phyloP scores from a whole-genome alignment of 2,329 filamentous ascomycete genomes.

The Alternaria infectoria region DNA sequence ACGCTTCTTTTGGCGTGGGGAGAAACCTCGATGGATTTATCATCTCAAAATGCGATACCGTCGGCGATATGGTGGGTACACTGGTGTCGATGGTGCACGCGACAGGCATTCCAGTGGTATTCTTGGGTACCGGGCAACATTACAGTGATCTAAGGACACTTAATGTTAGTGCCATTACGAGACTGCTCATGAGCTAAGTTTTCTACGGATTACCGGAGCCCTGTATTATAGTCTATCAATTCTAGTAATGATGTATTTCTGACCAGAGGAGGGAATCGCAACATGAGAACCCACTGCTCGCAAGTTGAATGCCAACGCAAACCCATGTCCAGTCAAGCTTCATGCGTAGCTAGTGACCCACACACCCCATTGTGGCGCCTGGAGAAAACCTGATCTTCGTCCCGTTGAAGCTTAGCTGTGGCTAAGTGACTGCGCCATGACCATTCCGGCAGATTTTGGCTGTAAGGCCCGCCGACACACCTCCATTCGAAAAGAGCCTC shows the following conservation, averaged over 20 bases:
- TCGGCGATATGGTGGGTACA: constrained; percentile 98
- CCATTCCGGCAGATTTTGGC: not conserved
- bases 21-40: constrained; percentile 93
- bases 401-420: not conserved
- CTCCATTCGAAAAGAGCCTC: not conserved
- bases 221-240: not conserved
- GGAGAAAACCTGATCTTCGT: not conserved
- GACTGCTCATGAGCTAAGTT: constrained; percentile 62
- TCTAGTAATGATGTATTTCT: not conserved
- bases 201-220: not conserved
- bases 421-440: not conserved
- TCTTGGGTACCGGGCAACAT: constrained; percentile 77
- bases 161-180: constrained; percentile 69
- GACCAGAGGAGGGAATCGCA: not conserved
- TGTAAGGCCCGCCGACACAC: not conserved
- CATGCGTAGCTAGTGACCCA: not conserved
- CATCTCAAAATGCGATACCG: constrained; percentile 97
- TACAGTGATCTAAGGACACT: constrained; percentile 69
- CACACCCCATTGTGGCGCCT: not conserved
- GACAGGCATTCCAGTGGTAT: constrained; percentile 93
- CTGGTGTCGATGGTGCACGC: constrained; percentile 97
- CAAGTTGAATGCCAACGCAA: not conserved
- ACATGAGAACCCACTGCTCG: not conserved
- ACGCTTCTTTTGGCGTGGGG: constrained; percentile 82
- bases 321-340: not conserved